These are phyloP conservation scores for Podosphaera fusca DNA, from an alignment of 2,329 filamentous ascomycete species.

Conservation along the genomic window DNA sequence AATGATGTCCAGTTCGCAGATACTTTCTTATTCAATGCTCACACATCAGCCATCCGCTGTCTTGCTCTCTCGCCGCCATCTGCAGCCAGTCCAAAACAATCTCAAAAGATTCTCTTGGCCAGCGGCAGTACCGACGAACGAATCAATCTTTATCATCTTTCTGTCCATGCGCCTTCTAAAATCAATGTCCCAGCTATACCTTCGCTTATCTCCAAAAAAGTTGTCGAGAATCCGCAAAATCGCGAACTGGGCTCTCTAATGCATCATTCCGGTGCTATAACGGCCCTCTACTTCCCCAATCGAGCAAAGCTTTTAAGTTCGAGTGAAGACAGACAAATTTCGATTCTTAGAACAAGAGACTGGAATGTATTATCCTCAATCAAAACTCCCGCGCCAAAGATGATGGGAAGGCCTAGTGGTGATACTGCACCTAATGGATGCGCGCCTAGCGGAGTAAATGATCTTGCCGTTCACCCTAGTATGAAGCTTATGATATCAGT, in stretches of 20 bases:
- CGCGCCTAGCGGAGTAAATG: constrained; percentile 72
- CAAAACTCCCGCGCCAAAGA: constrained; percentile 68
- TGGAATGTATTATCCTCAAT: constrained; percentile 75
- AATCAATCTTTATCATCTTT: constrained; percentile 84
- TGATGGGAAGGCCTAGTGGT: constrained; percentile 58
- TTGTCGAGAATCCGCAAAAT: constrained; percentile 69
- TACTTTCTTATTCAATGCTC: constrained; percentile 87
- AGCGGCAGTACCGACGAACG: constrained; percentile 84
- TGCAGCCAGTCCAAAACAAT: constrained; percentile 31
- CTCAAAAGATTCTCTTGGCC: constrained; percentile 71
- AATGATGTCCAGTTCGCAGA: constrained; percentile 50
- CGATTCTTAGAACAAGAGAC: constrained; percentile 67
- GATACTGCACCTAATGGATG: constrained; percentile 70
- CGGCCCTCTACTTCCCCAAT: constrained; percentile 58
- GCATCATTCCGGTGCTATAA: constrained; percentile 69
- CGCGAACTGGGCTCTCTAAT: constrained; percentile 68
- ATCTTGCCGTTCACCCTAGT: constrained; percentile 85
- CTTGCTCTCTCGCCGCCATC: constrained; percentile 65
- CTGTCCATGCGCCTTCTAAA: constrained; percentile 39
- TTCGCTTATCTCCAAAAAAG: constrained; percentile 44
- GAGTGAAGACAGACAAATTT: constrained; percentile 77
- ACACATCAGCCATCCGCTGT: constrained; percentile 72
- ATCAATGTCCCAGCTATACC: constrained; percentile 36
- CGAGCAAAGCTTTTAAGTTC: constrained; percentile 71
- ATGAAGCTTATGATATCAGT: constrained; percentile 94